Evolutionary conservation across 768 basidiomycete species (phyloP).

Genomic region (Gloeopeniophorella convolvens): DNA sequence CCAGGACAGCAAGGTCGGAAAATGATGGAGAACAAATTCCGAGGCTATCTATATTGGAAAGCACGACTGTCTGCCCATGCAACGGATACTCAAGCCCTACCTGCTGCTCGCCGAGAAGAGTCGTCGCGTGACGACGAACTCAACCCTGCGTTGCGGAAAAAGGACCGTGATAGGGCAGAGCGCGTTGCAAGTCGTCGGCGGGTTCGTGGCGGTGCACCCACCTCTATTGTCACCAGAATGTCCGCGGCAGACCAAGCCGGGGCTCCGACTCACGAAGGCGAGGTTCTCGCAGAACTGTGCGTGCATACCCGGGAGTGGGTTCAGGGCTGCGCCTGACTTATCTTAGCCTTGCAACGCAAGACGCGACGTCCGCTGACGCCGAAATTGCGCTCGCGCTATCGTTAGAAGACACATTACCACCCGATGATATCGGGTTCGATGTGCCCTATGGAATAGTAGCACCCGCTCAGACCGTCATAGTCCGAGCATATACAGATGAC

Average conservation of each 20-base stretch:
- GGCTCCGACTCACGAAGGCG: conserved; percentile 25
- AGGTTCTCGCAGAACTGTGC: conserved; percentile 34
- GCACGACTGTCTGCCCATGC: conserved; percentile 37
- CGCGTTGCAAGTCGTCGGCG: conserved; percentile 61
- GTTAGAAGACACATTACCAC: conserved; percentile 8
- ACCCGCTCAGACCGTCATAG: conserved; percentile 74
- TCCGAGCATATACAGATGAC: conserved; percentile 88
- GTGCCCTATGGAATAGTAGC: conserved; percentile 70
- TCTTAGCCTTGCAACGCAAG: conserved; percentile 15
- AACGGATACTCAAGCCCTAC: conserved; percentile 28
- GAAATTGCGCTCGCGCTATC: conserved; percentile 27
- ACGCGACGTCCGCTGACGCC: conserved; percentile 30
- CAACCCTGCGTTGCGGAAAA: conserved; percentile 72
- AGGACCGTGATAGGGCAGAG: conserved; percentile 59
- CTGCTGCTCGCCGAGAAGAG: conserved; percentile 25
- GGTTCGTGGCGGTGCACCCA: conserved; percentile 64
- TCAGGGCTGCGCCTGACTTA: neutral
- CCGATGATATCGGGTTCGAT: conserved; percentile 50
- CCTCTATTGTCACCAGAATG: conserved; percentile 7
- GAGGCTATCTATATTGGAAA: conserved; percentile 80
- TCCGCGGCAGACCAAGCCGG: neutral
- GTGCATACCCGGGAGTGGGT: neutral
- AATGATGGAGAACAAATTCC: conserved; percentile 77
- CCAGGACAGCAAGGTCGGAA: conserved; percentile 56
- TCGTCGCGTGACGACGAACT: conserved; percentile 32